These are phyloP conservation scores for Umbelopsis sp. DNA, from an alignment of 371 early-diverging fungal species.

Conservation along the genomic window DNA sequence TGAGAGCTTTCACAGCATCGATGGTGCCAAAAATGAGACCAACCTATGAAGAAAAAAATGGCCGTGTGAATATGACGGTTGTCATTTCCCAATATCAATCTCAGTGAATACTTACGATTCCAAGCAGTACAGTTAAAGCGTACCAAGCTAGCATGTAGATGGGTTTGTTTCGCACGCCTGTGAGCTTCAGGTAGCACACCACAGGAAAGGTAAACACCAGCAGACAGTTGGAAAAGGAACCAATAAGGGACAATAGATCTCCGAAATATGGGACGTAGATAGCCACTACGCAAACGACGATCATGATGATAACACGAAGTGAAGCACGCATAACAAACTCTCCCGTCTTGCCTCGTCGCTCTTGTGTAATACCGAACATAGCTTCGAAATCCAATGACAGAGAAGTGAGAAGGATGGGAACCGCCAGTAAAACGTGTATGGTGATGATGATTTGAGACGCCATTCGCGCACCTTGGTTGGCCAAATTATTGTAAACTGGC, in stretches of 20 bases:
- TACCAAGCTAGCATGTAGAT: slow-evolving; percentile 48
- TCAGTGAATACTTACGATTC: slow-evolving; percentile 52
- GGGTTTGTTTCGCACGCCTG: slow-evolving; percentile 33
- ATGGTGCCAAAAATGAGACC: slow-evolving; percentile 69
- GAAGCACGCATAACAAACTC: slow-evolving; percentile 51
- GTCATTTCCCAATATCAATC: not conserved
- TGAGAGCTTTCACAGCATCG: slow-evolving; percentile 56
- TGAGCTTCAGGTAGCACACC: slow-evolving; percentile 66
- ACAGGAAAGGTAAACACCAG: slow-evolving; percentile 79
- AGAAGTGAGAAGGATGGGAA: slow-evolving; percentile 73
- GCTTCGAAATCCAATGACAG: slow-evolving; percentile 65
- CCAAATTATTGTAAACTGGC: slow-evolving; percentile 70
- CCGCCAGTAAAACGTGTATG: slow-evolving; percentile 72
- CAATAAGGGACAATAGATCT: slow-evolving; percentile 75
- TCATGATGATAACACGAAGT: slow-evolving; percentile 51
- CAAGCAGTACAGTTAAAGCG: slow-evolving; percentile 53
- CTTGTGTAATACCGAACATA: slow-evolving; percentile 31
- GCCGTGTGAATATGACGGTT: not conserved
- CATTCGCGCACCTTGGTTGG: slow-evolving; percentile 53
- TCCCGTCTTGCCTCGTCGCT: not conserved
- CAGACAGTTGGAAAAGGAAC: slow-evolving; percentile 69
- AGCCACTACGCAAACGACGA: slow-evolving; percentile 53
- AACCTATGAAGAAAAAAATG: slow-evolving; percentile 20
- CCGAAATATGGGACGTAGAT: slow-evolving; percentile 73
- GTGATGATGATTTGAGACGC: slow-evolving; percentile 69